Percentiles rank a stretch among this genome's conserved stretches.
Conservation (phyloP, 2,329 filamentous ascomycete genomes). For the Pyrenochaeta sp. region DNA sequence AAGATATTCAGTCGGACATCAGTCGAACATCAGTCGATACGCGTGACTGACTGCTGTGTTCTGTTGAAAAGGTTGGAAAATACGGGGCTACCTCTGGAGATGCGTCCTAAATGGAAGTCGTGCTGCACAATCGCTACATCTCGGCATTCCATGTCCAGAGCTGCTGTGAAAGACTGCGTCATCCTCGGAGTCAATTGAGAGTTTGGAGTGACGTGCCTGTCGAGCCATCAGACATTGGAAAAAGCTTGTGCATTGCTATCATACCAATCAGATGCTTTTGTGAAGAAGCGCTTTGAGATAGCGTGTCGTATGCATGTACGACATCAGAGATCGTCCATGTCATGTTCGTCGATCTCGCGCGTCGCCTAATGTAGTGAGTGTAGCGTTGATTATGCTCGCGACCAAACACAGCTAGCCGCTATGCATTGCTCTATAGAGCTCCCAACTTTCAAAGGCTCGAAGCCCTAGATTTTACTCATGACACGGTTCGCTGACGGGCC, state of each 20-base stretch:
- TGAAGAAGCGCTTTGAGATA: slow-evolving; percentile 20
- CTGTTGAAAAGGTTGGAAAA: not conserved
- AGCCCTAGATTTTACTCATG: not conserved
- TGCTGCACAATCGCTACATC: not conserved
- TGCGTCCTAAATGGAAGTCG: not conserved
- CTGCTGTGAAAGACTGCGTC: slow-evolving; percentile 6
- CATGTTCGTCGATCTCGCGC: slow-evolving; percentile 19
- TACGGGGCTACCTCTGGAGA: not conserved
- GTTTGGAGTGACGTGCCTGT: not conserved
- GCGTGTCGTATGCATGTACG: slow-evolving; percentile 37
- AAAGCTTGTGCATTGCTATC: slow-evolving; percentile 18
- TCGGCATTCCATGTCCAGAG: not conserved
- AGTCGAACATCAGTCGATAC: not conserved
- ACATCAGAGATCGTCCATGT: slow-evolving; percentile 32
- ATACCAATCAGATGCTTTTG: slow-evolving; percentile 21
- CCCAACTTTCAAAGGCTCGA: not conserved
- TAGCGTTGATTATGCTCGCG: not conserved
- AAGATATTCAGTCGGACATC: not conserved
- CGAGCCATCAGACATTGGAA: slow-evolving; percentile 14
- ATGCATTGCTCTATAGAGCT: not conserved
- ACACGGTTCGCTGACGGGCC: not conserved
- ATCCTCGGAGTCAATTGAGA: slow-evolving; percentile 4
- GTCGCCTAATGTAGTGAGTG: slow-evolving; percentile 9
- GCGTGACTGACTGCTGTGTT: not conserved
- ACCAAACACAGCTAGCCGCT: not conserved